Evolutionary conservation across 495 filamentous ascomycete species (phyloP).

Genomic region (Cercophora sp.): DNA sequence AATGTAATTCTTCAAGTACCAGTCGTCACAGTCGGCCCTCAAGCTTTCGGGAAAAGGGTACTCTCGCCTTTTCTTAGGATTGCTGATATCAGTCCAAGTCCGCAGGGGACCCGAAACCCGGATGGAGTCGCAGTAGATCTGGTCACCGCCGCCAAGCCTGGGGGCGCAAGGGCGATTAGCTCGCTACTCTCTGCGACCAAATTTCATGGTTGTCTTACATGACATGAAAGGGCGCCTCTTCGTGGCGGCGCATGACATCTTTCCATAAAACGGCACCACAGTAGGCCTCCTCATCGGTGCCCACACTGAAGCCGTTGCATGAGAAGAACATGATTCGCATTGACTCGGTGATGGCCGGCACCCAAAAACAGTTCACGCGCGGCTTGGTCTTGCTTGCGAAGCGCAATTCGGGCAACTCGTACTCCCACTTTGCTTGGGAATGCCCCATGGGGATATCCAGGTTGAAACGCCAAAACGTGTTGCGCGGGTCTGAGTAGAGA

Average conservation of each 20-base stretch:
- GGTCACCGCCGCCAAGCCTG: slow-evolving; percentile 92
- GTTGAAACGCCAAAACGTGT: slow-evolving; percentile 79
- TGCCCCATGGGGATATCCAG: slow-evolving; percentile 54
- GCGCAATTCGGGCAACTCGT: slow-evolving; percentile 48
- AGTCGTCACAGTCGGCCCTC: slow-evolving; percentile 76
- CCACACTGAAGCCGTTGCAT: slow-evolving; percentile 94
- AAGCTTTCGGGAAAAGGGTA: slow-evolving; percentile 72
- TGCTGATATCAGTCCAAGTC: slow-evolving; percentile 74
- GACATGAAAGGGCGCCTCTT: slow-evolving; percentile 79
- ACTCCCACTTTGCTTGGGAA: slow-evolving; percentile 57
- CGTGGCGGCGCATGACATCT: slow-evolving; percentile 70
- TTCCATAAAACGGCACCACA: slow-evolving; percentile 84
- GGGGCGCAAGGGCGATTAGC: slow-evolving; percentile 27
- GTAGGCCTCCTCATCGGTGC: slow-evolving; percentile 82
- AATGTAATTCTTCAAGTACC: slow-evolving; percentile 86
- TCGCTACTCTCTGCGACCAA: too few relatives aligned
- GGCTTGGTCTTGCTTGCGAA: slow-evolving; percentile 43
- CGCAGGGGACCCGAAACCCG: slow-evolving; percentile 75
- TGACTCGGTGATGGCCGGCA: slow-evolving; percentile 73
- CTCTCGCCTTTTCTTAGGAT: slow-evolving; percentile 75
- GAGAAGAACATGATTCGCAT: slow-evolving; percentile 97
- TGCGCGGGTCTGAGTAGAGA: slow-evolving; percentile 73
- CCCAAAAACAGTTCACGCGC: slow-evolving; percentile 57
- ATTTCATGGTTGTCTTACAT: too few relatives aligned
- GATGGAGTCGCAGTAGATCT: slow-evolving; percentile 92